Conservation (phyloP, 495 filamentous ascomycete genomes). For the Hapsidospora chrysogenum region DNA sequence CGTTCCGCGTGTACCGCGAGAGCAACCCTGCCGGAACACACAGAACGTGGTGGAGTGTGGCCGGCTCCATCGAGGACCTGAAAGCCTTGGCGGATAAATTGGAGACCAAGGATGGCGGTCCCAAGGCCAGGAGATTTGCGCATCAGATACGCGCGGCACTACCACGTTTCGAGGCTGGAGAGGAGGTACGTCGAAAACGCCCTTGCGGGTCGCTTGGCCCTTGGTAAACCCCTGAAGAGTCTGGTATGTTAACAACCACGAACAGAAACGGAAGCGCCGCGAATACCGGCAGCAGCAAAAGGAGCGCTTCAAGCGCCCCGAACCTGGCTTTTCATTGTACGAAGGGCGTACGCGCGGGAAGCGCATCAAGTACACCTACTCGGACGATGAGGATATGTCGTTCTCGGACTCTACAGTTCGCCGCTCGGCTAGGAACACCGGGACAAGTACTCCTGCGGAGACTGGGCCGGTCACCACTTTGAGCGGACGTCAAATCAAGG, state of each 20-base stretch:
- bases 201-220: too few species aligned
- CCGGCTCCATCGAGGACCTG: constrained; percentile 79
- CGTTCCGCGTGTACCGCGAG: constrained; percentile 89
- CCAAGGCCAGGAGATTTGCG: constrained; percentile 58
- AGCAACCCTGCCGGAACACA: constrained; percentile 66
- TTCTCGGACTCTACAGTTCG: constrained; percentile 55
- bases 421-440: constrained; percentile 60
- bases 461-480: constrained; percentile 71
- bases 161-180: constrained; percentile 85
- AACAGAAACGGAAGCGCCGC: constrained; percentile 77
- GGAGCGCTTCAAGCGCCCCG: constrained; percentile 73
- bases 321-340: constrained; percentile 81
- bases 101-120: constrained; percentile 54
- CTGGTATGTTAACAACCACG: background rate
- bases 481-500: constrained; percentile 74
- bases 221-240: background rate
- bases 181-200: constrained; percentile 58
- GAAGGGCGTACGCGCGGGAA: constrained; percentile 94
- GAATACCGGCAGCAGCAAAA: constrained; percentile 82
- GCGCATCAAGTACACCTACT: constrained; percentile 88
- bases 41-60: constrained; percentile 81
- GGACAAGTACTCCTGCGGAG: constrained; percentile 52
- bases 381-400: constrained; percentile 66
- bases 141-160: constrained; percentile 66
- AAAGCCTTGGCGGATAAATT: constrained; percentile 57